Conservation (phyloP, 2,329 filamentous ascomycete genomes). For the Pseudogymnoascus sp. region DNA sequence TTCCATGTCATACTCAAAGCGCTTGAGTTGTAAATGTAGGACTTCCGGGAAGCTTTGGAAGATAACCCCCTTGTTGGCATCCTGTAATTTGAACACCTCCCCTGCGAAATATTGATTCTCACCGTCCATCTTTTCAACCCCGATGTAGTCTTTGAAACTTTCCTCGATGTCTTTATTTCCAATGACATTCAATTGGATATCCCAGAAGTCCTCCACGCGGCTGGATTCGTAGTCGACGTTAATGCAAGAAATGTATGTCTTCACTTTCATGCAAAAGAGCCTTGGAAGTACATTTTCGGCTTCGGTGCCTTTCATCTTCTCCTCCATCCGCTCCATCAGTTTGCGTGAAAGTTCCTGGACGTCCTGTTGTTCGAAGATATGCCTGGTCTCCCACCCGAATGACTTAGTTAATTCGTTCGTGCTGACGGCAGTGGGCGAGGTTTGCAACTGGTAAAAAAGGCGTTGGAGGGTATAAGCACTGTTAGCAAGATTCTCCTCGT, state of each 20-base stretch:
- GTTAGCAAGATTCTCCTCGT: slow-evolving; percentile 71
- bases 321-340: slow-evolving; percentile 93
- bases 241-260: slow-evolving; percentile 98
- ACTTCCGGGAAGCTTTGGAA: slow-evolving; percentile 94
- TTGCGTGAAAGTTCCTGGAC: slow-evolving; percentile 95
- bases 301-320: slow-evolving; percentile 94
- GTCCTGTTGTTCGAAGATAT: slow-evolving; percentile 98
- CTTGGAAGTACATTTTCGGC: slow-evolving; percentile 81
- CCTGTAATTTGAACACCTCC: slow-evolving; percentile 83
- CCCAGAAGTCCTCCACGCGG: slow-evolving; percentile 95
- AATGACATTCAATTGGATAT: slow-evolving; percentile 92
- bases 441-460: slow-evolving; percentile 91
- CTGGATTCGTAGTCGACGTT: slow-evolving; percentile 97
- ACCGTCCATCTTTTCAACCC: slow-evolving; percentile 92
- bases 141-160: slow-evolving; percentile 92
- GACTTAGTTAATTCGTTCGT: slow-evolving; percentile 92
- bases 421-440: slow-evolving; percentile 70
- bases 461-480: slow-evolving; percentile 91
- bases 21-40: slow-evolving; percentile 87
- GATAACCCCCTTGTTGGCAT: slow-evolving; percentile 95
- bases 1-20: slow-evolving; percentile 96
- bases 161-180: slow-evolving; percentile 88
- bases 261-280: slow-evolving; percentile 95
- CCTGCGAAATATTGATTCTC: slow-evolving; percentile 97
- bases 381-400: slow-evolving; percentile 95